Evolutionary conservation across 768 basidiomycete species (phyloP), one percentile per base, ranked within the genome.

Genomic region (Piloderma croceum): DNA sequence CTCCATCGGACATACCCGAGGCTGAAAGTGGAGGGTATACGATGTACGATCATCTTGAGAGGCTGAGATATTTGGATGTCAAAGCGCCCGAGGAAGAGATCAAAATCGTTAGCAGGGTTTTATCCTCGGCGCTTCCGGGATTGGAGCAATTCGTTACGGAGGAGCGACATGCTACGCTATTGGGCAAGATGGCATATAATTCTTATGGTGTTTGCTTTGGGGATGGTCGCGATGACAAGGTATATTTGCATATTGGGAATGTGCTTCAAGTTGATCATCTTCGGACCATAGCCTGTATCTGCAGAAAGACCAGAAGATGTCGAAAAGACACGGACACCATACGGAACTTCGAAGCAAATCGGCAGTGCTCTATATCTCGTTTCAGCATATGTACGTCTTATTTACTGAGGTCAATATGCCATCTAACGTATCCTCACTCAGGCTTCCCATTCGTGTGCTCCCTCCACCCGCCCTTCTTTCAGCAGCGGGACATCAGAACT

Each of bases 181-280:
- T 76, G 29, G 84, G 83, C 13, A 87, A 79, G 58, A 79, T 90
- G 68, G 61, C 68, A 3, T 90, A 88, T 60, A 90, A 90, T 49
- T 70, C 77, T 3, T 84, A 78, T 52, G 89, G 89, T 42, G 77
- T 91, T 36, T 77, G 68, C 57, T 81, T 69, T 48, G 70, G 64
- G 39, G 74, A 69, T 22, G 87, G 86, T 15, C 69, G 88, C 21
- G 73, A 78, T 45, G 77, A 86, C 52, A 85, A 75, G 73, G 88
- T 88, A 34, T 51, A 38, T 31, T 19, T 18, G 35, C 31, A 34
- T 19, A 29, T 9, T 9, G 15, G 15, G 15, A 29, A 29, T 39
- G 13, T 38, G 36, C 7, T 46, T 17, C 15, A 27, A 25, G 17
- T 39, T 36, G 31, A 32, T 24, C 17, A 34, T 18, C 21, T 46